Conservation (phyloP, 768 basidiomycete genomes). For the Tremella fuciformis region DNA sequence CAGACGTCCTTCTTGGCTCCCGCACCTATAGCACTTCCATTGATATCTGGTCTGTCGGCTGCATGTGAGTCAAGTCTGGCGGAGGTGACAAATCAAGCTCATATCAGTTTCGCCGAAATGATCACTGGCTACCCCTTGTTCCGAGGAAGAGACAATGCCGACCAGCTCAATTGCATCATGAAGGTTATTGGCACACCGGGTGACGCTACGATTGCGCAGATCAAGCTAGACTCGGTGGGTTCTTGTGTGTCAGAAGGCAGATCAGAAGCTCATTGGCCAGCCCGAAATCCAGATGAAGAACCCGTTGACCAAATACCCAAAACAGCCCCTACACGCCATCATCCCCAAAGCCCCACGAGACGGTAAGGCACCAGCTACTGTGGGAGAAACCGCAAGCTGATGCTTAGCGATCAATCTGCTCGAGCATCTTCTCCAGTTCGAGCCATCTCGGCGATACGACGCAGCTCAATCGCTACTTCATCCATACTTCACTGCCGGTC, state of each 20-base stretch:
- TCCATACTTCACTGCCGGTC: conserved; percentile 67
- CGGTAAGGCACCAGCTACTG: conserved; percentile 21
- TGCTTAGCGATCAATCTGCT: conserved; percentile 78
- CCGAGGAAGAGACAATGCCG: conserved; percentile 92
- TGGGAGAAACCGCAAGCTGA: neutral
- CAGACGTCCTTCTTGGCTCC: conserved; percentile 93
- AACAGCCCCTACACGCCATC: conserved; percentile 48
- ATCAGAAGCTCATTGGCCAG: conserved; percentile 15
- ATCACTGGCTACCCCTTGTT: conserved; percentile 95
- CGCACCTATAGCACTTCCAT: conserved; percentile 97
- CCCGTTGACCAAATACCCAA: conserved; percentile 44
- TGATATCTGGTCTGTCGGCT: conserved; percentile 98
- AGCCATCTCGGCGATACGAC: conserved; percentile 84
- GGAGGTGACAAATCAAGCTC: conserved; percentile 1
- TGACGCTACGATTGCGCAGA: conserved; percentile 80
- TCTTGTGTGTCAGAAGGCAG: neutral
- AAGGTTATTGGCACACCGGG: conserved; percentile 93
- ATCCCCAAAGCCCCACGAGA: conserved; percentile 49
- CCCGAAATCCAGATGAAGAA: conserved; percentile 45
- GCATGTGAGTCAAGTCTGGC: conserved; percentile 59
- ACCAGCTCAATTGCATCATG: conserved; percentile 97
- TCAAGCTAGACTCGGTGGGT: conserved; percentile 80
- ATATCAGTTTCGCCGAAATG: conserved; percentile 83
- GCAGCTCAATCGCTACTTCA: conserved; percentile 88
- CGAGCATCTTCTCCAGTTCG: conserved; percentile 91